These are phyloP conservation scores for Auricularia heimuer DNA, from an alignment of 768 basidiomycete species.

Conservation along the genomic window DNA sequence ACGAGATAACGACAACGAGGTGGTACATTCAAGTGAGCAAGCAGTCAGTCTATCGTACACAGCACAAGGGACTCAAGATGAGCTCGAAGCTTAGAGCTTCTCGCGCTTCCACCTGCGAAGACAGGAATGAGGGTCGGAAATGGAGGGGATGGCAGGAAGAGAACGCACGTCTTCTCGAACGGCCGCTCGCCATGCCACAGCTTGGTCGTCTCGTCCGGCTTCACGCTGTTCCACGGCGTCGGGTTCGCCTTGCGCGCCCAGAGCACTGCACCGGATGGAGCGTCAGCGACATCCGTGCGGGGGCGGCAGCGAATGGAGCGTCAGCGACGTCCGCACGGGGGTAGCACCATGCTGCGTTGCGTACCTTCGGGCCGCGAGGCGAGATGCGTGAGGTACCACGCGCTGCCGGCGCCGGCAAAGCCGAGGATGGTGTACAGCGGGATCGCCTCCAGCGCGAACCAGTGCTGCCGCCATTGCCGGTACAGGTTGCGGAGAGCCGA, in stretches of 20 bases:
- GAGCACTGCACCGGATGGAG: not conserved
- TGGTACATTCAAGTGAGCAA: too few relatives aligned
- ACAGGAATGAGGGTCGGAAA: too few relatives aligned
- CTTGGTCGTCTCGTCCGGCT: not conserved
- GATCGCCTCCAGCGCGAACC: constrained; percentile 1
- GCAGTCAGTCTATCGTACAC: too few relatives aligned
- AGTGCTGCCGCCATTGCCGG: not conserved
- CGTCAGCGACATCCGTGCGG: not conserved
- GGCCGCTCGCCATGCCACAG: not conserved
- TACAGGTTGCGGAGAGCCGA: not conserved
- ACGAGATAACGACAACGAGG: too few relatives aligned
- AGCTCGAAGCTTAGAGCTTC: too few relatives aligned
- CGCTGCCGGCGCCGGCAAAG: not conserved
- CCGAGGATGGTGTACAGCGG: constrained; percentile 1
- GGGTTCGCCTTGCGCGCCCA: constrained; percentile 1
- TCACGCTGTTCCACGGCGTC: not conserved
- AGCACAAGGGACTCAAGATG: too few relatives aligned
- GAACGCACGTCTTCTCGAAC: too few relatives aligned
- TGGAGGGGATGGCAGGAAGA: too few relatives aligned
- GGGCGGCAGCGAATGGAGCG: not conserved
- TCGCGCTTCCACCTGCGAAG: too few relatives aligned
- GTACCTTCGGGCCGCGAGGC: too few relatives aligned
- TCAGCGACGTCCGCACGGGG: not conserved
- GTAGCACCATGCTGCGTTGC: too few relatives aligned
- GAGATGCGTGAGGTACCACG: not conserved